Percentiles rank a stretch among this genome's conserved stretches.
Evolutionary conservation across 2,329 filamentous ascomycete genomes (phyloP).

Genomic region (Xylariomycetidae sp.): DNA sequence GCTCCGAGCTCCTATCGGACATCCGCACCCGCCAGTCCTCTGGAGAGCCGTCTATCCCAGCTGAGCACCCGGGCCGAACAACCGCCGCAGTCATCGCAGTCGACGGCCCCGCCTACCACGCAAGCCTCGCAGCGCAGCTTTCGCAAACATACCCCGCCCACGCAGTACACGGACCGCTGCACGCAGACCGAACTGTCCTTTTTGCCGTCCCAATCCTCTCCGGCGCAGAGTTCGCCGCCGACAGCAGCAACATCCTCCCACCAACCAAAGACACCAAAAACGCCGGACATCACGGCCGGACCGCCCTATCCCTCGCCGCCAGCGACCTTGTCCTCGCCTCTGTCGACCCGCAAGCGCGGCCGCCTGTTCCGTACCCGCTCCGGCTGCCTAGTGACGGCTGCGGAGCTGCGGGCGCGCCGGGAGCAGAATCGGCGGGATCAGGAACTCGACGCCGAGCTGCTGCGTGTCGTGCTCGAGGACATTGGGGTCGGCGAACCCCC

Average conservation of each 20-base stretch:
- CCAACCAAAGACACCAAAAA: too few species aligned
- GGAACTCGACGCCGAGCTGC: conserved; percentile 23
- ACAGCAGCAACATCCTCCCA: too few species aligned
- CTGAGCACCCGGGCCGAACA: conserved; percentile 6
- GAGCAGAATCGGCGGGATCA: conserved; percentile 3
- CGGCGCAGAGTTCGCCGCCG: too few species aligned
- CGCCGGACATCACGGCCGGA: background rate
- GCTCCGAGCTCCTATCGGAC: conserved; percentile 14
- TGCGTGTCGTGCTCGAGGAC: conserved; percentile 31
- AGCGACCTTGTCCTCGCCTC: conserved; percentile 3
- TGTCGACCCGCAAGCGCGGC: conserved; percentile 4
- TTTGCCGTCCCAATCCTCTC: too few species aligned
- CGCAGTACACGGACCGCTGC: background rate
- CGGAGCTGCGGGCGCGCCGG: conserved; percentile 19
- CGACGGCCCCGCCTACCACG: conserved; percentile 2
- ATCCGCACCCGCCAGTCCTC: conserved; percentile 10
- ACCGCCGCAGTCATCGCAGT: conserved; percentile 1
- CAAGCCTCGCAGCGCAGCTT: too few species aligned
- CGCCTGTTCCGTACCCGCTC: conserved; percentile 22
- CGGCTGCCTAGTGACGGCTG: conserved; percentile 18
- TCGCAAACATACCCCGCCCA: too few species aligned
- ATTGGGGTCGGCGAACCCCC: conserved; percentile 24
- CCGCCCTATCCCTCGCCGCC: conserved; percentile 4
- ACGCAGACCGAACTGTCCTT: too few species aligned
- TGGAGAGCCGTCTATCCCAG: conserved; percentile 7